Evolutionary conservation across 768 basidiomycete genomes (phyloP), one percentile per base, ranked within the genome.

Genomic region (Lentinus brumalis): DNA sequence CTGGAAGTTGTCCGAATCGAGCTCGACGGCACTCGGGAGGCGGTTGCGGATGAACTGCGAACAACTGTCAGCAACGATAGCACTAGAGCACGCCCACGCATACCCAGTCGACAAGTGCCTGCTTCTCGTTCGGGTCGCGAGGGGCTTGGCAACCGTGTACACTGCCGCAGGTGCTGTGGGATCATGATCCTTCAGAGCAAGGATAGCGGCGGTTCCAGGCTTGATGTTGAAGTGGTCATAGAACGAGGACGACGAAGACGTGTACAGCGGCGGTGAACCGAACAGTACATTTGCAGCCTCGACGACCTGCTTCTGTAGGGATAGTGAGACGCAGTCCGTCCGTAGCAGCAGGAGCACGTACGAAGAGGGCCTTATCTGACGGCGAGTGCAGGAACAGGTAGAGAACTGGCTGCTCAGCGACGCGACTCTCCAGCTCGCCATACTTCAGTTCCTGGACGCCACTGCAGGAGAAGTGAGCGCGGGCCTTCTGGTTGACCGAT

Each of bases 1-100:
- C 65, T 91, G 87, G 80, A 94, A 97, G 3, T 88, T 87, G 53
- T 87, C 87, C 44, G 86, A 83, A 18, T 84, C 86, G 47, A 98
- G 83, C 73, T 96, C 91, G 18, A 87, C 69, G 11, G 85, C 76
- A 1, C 86, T 84, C 0, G 94, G 92, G 26, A 94, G 83, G 32
- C 88, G 86, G 71, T 97, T 83, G 0, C 76, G 60, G 55, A 64
- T 39, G 12, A 65, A 50, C 70, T 71, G 47, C 21, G n/a, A n/a
- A 30, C 8, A 39, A 18, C 21, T 18, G 29, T 47, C 21, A 47
- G 46, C 46, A 26, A 11, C 45, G 14, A 47, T 18, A 47, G 9
- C 46, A 5, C 32, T 5, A 35, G 32, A 10, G 5, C 32, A 35
- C 5, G 32, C 10, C 10, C 32, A 10, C 32, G 5, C 70, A 38